These are phyloP conservation scores for Gastrolobium bilobum DNA, from an alignment of 306 rosid species.

Conservation along the genomic window DNA sequence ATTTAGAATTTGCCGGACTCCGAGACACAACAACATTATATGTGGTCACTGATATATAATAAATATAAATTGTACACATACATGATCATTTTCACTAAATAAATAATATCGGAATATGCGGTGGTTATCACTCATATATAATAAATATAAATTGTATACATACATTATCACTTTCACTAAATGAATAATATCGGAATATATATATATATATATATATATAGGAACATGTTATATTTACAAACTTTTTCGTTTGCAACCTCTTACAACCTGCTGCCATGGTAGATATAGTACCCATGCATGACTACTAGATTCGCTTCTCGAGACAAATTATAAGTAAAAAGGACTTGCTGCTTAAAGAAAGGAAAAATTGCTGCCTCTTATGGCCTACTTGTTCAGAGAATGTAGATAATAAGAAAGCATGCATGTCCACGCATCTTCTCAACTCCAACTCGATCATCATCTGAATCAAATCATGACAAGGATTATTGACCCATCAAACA, in stretches of 20 bases:
- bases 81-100: conserved; percentile 5
- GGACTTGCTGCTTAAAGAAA: conserved; percentile 30
- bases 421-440: conserved; percentile 32
- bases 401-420: conserved; percentile 26
- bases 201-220: not conserved
- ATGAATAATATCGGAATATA: conserved; percentile 15
- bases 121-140: not conserved
- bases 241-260: too few species aligned
- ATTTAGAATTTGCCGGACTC: too few species aligned
- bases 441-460: not conserved
- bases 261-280: conserved; percentile 37
- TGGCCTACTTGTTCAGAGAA: conserved; percentile 46
- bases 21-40: not conserved
- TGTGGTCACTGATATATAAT: not conserved
- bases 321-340: not conserved
- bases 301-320: not conserved
- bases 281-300: conserved; percentile 23
- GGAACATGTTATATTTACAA: too few species aligned
- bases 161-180: conserved; percentile 5
- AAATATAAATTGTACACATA: not conserved
- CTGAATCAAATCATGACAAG: conserved; percentile 19
- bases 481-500: conserved; percentile 31
- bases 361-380: conserved; percentile 26
- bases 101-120: conserved; percentile 16
- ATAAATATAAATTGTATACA: not conserved